A percentile compares a stretch with the other conserved stretches of the same genome.
Evolutionary conservation across 78 protist genomes (phyloP).

Genomic region (Anaeramoeba ignava): DNA sequence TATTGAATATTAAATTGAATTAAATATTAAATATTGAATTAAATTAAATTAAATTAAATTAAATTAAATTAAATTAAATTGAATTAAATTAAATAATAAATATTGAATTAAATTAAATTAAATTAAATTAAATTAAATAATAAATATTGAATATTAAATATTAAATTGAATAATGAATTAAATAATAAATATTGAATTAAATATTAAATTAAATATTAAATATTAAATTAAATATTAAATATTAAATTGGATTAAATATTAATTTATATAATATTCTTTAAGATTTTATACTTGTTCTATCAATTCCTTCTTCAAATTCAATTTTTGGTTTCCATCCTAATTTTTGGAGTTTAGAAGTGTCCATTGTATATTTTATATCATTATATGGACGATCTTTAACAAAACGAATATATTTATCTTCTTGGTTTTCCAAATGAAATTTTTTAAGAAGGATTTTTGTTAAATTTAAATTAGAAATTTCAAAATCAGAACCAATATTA

Average conservation of each 20-base stretch:
- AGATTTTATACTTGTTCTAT: slow-evolving; percentile 2
- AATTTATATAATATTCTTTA: too few species aligned
- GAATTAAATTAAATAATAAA: slow-evolving; percentile 13
- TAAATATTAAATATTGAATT: too few species aligned
- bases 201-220: background rate
- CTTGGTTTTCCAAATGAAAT: background rate
- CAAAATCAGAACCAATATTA: slow-evolving; percentile 68
- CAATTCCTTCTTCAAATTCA: slow-evolving; percentile 24
- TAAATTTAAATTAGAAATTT: slow-evolving; percentile 31
- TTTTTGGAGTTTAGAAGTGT: slow-evolving; percentile 17
- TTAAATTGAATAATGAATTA: background rate
- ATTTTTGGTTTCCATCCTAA: slow-evolving; percentile 47
- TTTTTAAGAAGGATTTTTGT: slow-evolving; percentile 21
- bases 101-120: slow-evolving; percentile 4
- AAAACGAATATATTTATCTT: background rate
- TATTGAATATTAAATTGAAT: too few species aligned
- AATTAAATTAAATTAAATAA: slow-evolving; percentile 5
- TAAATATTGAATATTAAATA: background rate
- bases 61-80: slow-evolving; percentile 2
- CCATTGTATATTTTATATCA: slow-evolving; percentile 51
- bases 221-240: too few species aligned
- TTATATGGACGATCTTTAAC: slow-evolving; percentile 73
- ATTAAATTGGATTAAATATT: too few species aligned
- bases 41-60: too few species aligned
- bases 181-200: background rate